Percentiles rank a stretch among this genome's conserved stretches.
These are phyloP conservation scores for Nitzschia sp. DNA, from an alignment of 108 stramenopile species.

Conservation along the genomic window DNA sequence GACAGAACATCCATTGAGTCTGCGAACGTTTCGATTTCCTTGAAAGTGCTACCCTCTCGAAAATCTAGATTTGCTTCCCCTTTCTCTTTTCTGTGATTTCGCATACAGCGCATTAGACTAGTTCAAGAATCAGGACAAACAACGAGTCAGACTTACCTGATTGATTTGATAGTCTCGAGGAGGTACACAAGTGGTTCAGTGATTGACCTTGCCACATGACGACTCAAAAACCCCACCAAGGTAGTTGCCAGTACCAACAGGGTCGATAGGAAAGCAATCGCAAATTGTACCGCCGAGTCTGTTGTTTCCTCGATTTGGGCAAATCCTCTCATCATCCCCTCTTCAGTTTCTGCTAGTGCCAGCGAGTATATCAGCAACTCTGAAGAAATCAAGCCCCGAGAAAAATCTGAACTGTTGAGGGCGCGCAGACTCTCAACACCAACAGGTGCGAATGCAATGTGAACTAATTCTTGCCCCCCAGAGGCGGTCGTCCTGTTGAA, in stretches of 20 bases:
- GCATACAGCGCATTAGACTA: constrained; percentile 20
- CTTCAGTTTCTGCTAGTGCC: constrained; percentile 14
- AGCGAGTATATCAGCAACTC: constrained; percentile 40
- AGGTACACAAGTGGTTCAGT: constrained; percentile 30
- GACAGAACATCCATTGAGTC: constrained; percentile 44
- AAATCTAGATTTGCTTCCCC: constrained; percentile 6
- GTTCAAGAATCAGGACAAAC: constrained; percentile 38
- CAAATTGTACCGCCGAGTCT: constrained; percentile 8
- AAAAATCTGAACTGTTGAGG: constrained; percentile 38
- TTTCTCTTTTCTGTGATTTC: constrained; percentile 32
- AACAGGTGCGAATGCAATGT: constrained; percentile 44
- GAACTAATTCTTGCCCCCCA: constrained; percentile 25
- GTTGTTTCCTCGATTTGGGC: constrained; percentile 9
- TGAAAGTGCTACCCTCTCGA: constrained; percentile 27
- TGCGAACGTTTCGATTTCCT: constrained; percentile 40
- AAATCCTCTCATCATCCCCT: constrained; percentile 4
- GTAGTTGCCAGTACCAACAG: constrained; percentile 19
- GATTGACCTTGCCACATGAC: constrained; percentile 21
- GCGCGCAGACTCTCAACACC: constrained; percentile 16
- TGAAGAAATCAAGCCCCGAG: constrained; percentile 33
- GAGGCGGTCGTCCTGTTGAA: constrained; percentile 18
- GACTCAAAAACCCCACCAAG: constrained; percentile 15
- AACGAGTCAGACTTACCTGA: constrained; percentile 36
- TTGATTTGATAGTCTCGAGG: constrained; percentile 23
- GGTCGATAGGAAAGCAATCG: constrained; percentile 12